A percentile compares a stretch with the other conserved stretches of the same genome.
These are phyloP conservation scores for Globisporangium heterothallicum DNA, from an alignment of 352 stramenopile species.

Conservation along the genomic window DNA sequence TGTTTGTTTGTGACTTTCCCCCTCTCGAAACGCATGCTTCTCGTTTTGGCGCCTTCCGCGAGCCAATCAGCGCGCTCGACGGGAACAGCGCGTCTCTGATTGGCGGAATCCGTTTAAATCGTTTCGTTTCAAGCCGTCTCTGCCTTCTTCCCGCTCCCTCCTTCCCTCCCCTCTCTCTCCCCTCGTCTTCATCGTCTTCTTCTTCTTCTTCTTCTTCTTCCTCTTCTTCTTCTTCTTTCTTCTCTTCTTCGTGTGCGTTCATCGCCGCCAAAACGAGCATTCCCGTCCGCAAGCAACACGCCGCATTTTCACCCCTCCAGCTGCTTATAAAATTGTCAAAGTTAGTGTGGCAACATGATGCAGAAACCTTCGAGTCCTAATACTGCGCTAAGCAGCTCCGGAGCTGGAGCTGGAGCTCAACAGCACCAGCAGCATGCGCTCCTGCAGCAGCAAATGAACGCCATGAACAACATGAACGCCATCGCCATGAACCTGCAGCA, in stretches of 20 bases:
- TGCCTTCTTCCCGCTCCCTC: neutral
- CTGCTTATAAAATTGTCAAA: constrained; percentile 59
- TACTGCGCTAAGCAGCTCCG: too few relatives aligned
- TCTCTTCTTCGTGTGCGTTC: neutral
- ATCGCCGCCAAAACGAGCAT: too few relatives aligned
- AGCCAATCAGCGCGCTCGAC: neutral
- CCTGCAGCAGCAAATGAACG: constrained; percentile 12
- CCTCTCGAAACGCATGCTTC: too few relatives aligned
- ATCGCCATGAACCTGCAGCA: constrained; percentile 12
- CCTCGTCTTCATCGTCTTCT: neutral
- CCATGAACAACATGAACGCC: constrained; percentile 18
- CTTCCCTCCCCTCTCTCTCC: constrained; percentile 4
- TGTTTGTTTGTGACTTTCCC: too few relatives aligned
- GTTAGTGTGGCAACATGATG: constrained; percentile 45
- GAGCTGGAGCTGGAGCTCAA: too few relatives aligned
- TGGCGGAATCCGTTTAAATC: constrained; percentile 15
- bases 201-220: neutral
- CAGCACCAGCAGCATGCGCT: too few relatives aligned
- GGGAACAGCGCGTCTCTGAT: neutral
- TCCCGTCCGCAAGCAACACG: too few relatives aligned
- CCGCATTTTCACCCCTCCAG: constrained; percentile 15
- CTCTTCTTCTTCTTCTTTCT: neutral
- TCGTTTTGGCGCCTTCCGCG: too few relatives aligned
- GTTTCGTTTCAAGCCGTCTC: constrained; percentile 1
- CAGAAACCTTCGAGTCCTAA: constrained; percentile 84